Evolutionary conservation across 768 basidiomycete species (phyloP), one percentile per base, ranked within the genome.

Genomic region (Boletus insuetus): DNA sequence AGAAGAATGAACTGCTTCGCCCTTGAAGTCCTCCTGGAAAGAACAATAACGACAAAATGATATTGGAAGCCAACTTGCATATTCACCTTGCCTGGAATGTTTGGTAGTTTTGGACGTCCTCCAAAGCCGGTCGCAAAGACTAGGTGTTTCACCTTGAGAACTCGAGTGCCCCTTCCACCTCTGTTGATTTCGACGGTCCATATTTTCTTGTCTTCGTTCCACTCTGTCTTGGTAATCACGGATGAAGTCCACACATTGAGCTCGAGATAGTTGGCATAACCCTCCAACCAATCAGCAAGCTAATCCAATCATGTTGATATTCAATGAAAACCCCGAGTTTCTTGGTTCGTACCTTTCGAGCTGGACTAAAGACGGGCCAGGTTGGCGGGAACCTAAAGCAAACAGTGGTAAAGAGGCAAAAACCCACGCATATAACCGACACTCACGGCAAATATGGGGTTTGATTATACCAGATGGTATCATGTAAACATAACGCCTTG

Each of bases 261-360:
- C 52, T 87, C 86, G 37, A 86, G 73, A 4, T 75, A 65, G 5
- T 80, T 73, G 0, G 81, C 84, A 55, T 87, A 89, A 5, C 70
- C 72, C 63, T 88, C 86, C 16, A 87, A 69, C 82, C 83, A 88
- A 58, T 83, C 81, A 2, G 80, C 86, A n/a, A 88, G 75, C 81
- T 84, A 17, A 22, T 8, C 4, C 16, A 4, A 6, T 32, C 34
- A 35, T 35, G 6, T 35, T 3, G 9, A 29, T 11, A 35, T 12
- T 35, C 34, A 35, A 14, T 35, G 3, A 35, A 35, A 14, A 14
- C 6, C 34, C 12, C 34, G 34, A 35, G 12, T 14, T 14, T 35
- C 29, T 11, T 24, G 4, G 14, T 10, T 12, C 55, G 4, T 55
- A 79, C 78, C 72, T 84, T 85, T 13, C 65, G 62, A 8, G 82